Evolutionary conservation across 2,329 filamentous ascomycete genomes (phyloP).

Genomic region (Aspergillus sp.): DNA sequence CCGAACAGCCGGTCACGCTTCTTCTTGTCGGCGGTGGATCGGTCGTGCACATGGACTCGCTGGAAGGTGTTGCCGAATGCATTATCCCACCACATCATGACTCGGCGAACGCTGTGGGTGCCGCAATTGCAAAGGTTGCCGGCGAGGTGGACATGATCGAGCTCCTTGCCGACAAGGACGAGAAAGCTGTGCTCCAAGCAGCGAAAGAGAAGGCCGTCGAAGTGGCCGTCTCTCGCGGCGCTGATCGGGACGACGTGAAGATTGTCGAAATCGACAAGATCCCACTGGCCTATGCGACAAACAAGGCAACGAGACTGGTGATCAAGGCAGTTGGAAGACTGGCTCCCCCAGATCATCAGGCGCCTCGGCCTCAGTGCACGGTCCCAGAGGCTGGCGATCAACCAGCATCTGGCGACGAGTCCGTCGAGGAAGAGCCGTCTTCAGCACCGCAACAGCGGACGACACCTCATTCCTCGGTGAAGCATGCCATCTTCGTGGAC

Average conservation of each 20-base stretch:
- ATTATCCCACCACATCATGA: slow-evolving; percentile 53
- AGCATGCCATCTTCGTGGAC: slow-evolving; percentile 22
- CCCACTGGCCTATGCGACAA: slow-evolving; percentile 35
- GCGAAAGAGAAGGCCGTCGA: slow-evolving; percentile 22
- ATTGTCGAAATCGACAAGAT: slow-evolving; percentile 45
- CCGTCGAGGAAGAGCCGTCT: background rate
- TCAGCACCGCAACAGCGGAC: background rate
- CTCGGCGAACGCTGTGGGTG: slow-evolving; percentile 60
- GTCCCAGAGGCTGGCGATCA: background rate
- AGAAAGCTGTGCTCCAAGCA: slow-evolving; percentile 18
- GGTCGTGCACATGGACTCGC: slow-evolving; percentile 48
- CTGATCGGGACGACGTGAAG: slow-evolving; percentile 36
- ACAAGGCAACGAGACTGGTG: slow-evolving; percentile 40
- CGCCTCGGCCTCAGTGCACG: background rate
- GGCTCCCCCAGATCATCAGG: slow-evolving; percentile 28
- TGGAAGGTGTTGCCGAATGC: slow-evolving; percentile 51
- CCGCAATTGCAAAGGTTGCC: slow-evolving; percentile 56
- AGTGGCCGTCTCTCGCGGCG: slow-evolving; percentile 19
- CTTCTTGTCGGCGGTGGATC: slow-evolving; percentile 59
- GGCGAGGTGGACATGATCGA: slow-evolving; percentile 54
- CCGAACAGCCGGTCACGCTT: slow-evolving; percentile 50
- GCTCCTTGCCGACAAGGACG: slow-evolving; percentile 36
- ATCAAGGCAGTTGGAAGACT: slow-evolving; percentile 43
- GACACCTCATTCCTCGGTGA: slow-evolving; percentile 14
- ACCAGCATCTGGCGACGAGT: background rate